A percentile compares a stretch with the other conserved stretches of the same genome.
Conservation (phyloP, 192 early-diverging fungal species). For the Physocladia obscura region DNA sequence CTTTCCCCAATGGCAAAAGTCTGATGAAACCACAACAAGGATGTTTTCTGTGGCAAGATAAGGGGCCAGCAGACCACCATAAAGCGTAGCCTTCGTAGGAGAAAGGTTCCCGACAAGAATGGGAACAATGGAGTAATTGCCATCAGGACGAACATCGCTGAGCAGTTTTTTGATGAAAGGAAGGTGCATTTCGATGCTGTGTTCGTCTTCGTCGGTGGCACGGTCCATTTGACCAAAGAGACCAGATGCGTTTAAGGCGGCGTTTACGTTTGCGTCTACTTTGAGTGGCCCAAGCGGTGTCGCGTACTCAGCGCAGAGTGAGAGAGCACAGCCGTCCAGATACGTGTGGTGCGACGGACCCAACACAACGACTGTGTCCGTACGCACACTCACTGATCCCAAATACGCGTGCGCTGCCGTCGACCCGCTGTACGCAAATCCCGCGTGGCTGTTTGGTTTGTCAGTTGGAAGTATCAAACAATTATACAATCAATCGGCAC, state of each 20-base stretch:
- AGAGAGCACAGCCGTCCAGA: conserved; percentile 76
- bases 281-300: conserved; percentile 85
- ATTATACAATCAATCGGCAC: conserved; percentile 3
- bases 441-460: conserved; percentile 76
- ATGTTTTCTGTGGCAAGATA: conserved; percentile 71
- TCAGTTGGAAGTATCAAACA: background rate
- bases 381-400: conserved; percentile 52
- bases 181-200: conserved; percentile 96
- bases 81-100: conserved; percentile 60
- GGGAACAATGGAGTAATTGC: conserved; percentile 73
- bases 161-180: conserved; percentile 86
- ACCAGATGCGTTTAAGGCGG: conserved; percentile 63
- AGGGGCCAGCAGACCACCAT: conserved; percentile 70
- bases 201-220: conserved; percentile 84
- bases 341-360: conserved; percentile 93
- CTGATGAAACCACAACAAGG: conserved; percentile 92
- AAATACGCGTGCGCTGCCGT: conserved; percentile 88
- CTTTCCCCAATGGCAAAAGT: conserved; percentile 96
- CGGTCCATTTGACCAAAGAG: conserved; percentile 68
- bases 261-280: conserved; percentile 67
- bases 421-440: conserved; percentile 85
- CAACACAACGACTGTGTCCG: conserved; percentile 81
- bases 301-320: conserved; percentile 67
- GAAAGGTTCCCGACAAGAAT: conserved; percentile 80
- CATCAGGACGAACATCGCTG: conserved; percentile 23